Conservation (phyloP, 2,329 filamentous ascomycete species). For the Verticillium zaregamsianum region DNA sequence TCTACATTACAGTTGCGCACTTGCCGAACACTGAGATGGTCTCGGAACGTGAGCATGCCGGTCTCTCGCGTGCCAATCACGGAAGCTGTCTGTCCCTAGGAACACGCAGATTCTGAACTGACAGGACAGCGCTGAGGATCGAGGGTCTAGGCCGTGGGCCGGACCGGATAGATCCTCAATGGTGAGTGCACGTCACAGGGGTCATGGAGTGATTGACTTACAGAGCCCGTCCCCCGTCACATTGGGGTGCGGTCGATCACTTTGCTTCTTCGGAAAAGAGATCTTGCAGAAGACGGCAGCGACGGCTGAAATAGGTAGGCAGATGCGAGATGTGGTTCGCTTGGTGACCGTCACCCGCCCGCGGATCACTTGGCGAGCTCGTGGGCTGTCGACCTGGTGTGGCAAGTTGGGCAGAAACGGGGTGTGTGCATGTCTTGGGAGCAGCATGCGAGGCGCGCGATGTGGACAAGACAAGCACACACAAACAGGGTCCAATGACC, state of each 20-base stretch:
- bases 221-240: not conserved
- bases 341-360: not conserved
- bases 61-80: not conserved
- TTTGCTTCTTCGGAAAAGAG: not conserved
- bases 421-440: not conserved
- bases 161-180: not conserved
- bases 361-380: not conserved
- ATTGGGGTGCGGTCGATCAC: not conserved
- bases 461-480: not conserved
- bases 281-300: not conserved
- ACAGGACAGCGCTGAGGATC: not conserved
- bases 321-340: not conserved
- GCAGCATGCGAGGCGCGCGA: not conserved
- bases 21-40: not conserved
- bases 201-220: not conserved
- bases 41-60: not conserved
- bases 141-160: not conserved
- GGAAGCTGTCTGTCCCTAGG: not conserved
- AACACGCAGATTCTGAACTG: not conserved
- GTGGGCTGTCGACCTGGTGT: not conserved
- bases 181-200: not conserved
- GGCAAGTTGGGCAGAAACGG: not conserved
- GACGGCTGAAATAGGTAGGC: not conserved
- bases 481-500: not conserved
- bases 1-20: not conserved